Percentiles rank a stretch among this genome's conserved stretches.
Evolutionary conservation across 148 eudicot genomes (phyloP).

Genomic region (Heliosperma pusillum): DNA sequence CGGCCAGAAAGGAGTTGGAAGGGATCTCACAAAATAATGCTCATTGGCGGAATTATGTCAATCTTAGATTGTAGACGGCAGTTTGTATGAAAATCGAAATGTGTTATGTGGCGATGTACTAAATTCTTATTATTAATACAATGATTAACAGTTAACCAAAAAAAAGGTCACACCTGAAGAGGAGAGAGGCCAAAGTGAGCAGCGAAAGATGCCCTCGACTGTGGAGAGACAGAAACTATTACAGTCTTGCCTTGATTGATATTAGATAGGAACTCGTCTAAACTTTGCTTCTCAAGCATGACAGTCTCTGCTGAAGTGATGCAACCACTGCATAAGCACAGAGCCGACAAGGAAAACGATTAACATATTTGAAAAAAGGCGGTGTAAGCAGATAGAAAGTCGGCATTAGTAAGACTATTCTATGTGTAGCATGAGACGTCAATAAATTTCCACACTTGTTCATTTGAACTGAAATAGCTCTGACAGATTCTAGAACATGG

Average conservation of each 20-base stretch:
- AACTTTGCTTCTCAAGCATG: slow-evolving; percentile 98
- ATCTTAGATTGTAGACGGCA: no score
- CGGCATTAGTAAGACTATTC: not conserved
- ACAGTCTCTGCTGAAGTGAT: slow-evolving; percentile 95
- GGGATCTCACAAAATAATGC: no score
- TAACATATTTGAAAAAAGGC: not conserved
- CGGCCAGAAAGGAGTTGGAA: no score
- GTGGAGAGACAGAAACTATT: slow-evolving; percentile 87
- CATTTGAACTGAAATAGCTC: no score
- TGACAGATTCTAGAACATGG: no score
- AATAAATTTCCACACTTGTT: not conserved
- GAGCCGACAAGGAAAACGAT: not conserved
- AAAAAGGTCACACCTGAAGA: slow-evolving; percentile 66
- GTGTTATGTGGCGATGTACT: no score
- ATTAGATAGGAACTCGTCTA: slow-evolving; percentile 82
- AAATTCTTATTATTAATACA: no score
- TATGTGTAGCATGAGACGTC: not conserved
- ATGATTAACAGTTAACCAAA: no score
- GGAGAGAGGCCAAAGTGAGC: slow-evolving; percentile 83
- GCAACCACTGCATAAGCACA: slow-evolving; percentile 76
- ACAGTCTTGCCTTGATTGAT: slow-evolving; percentile 68
- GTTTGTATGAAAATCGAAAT: no score
- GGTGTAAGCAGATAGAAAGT: not conserved
- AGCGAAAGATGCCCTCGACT: slow-evolving; percentile 95
- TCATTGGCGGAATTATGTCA: no score